Conservation (phyloP, 768 basidiomycete species). For the Lactarius pseudohatsudake region DNA sequence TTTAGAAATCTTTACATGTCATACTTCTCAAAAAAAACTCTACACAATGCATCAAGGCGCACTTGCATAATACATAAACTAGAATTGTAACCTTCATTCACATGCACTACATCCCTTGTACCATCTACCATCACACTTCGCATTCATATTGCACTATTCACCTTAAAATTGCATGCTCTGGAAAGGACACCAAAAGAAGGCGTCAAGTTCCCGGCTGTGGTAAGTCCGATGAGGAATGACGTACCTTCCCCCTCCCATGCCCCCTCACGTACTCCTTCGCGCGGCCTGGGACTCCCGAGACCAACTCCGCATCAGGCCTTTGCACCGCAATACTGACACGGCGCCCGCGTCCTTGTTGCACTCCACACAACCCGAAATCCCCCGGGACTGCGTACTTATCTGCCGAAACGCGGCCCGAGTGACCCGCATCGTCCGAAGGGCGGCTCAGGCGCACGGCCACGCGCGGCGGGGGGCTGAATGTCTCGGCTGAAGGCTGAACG, state of each 20-base stretch:
- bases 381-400: neutral
- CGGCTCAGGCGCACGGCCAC: conserved; percentile 13
- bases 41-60: neutral
- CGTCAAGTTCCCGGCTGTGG: neutral
- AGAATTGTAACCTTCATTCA: neutral
- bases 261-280: neutral
- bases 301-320: neutral
- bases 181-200: neutral
- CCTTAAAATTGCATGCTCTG: conserved; percentile 18
- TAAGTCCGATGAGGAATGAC: neutral
- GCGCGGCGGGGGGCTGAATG: conserved; percentile 1
- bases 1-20: neutral
- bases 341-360: conserved; percentile 7
- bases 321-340: conserved; percentile 20
- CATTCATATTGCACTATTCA: neutral
- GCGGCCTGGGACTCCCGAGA: neutral
- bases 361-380: neutral
- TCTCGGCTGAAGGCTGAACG: neutral
- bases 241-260: conserved; percentile 22
- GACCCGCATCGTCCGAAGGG: neutral
- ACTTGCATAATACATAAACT: conserved; percentile 5
- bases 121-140: neutral
- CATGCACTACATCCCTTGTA: neutral
- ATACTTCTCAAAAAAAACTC: neutral
- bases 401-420: neutral